Evolutionary conservation across 768 basidiomycete genomes (phyloP).

Genomic region (Termitomyces heimii): DNA sequence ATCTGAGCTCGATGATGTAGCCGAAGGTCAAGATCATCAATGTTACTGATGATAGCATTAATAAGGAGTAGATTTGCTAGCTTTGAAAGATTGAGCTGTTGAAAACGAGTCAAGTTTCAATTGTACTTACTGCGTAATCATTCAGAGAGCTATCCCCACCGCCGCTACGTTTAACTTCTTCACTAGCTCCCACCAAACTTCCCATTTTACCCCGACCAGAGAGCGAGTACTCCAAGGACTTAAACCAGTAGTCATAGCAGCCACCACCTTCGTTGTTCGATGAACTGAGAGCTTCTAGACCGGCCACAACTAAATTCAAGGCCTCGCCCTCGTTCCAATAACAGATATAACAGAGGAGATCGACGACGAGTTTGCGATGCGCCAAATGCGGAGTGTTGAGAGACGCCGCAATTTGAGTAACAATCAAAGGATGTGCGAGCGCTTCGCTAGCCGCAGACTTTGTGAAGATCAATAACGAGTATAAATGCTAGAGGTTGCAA

Average conservation of each 20-base stretch:
- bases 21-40: slow-evolving; percentile 79
- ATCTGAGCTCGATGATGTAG: slow-evolving; percentile 85
- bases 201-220: slow-evolving; percentile 92
- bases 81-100: slow-evolving; percentile 26
- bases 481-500: neutral
- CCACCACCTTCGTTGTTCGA: slow-evolving; percentile 56
- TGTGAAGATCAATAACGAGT: slow-evolving; percentile 3
- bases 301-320: slow-evolving; percentile 64
- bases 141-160: slow-evolving; percentile 65
- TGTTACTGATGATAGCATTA: slow-evolving; percentile 53
- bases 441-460: slow-evolving; percentile 70
- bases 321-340: slow-evolving; percentile 59
- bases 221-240: slow-evolving; percentile 67
- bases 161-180: slow-evolving; percentile 70
- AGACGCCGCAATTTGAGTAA: slow-evolving; percentile 76
- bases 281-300: slow-evolving; percentile 67
- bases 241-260: slow-evolving; percentile 87
- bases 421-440: slow-evolving; percentile 62
- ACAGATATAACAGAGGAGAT: slow-evolving; percentile 70
- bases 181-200: slow-evolving; percentile 90
- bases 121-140: slow-evolving; percentile 74
- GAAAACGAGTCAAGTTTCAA: neutral
- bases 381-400: slow-evolving; percentile 77
- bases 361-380: slow-evolving; percentile 72
- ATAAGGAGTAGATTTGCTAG: slow-evolving; percentile 70